phyloP scores from a whole-genome alignment of 176 grass and related monocot species.

The Elymus sibiricus region DNA sequence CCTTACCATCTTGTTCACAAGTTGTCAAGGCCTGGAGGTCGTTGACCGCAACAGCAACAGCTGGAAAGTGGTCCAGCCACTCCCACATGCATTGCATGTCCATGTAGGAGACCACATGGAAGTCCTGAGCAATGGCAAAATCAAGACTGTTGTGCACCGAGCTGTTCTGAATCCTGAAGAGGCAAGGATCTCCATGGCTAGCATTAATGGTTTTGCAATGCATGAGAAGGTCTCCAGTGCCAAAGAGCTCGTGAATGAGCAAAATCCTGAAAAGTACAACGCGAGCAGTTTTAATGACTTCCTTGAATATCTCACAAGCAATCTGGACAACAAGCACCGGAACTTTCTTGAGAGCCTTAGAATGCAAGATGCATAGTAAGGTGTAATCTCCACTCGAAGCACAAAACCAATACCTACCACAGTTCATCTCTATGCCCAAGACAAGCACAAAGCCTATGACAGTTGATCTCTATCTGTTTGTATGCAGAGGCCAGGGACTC shows the following conservation, averaged over 20 bases:
- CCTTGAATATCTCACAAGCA: slow-evolving; percentile 43
- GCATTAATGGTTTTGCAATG: slow-evolving; percentile 60
- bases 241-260: slow-evolving; percentile 46
- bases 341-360: slow-evolving; percentile 56
- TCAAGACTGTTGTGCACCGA: slow-evolving; percentile 54
- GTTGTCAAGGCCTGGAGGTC: slow-evolving; percentile 54
- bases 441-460: not conserved
- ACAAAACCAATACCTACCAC: no score
- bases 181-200: slow-evolving; percentile 58
- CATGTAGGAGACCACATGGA: slow-evolving; percentile 77
- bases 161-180: slow-evolving; percentile 40
- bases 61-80: slow-evolving; percentile 41
- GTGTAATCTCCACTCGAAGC: no score
- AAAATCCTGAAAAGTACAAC: slow-evolving; percentile 44
- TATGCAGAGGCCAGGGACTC: no score
- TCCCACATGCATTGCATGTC: slow-evolving; percentile 41
- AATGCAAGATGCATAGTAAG: not conserved
- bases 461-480: not conserved
- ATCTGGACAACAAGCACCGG: slow-evolving; percentile 15
- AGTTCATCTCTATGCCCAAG: no score
- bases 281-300: slow-evolving; percentile 76
- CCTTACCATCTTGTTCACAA: slow-evolving; percentile 64
- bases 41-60: slow-evolving; percentile 33
- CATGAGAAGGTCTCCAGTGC: slow-evolving; percentile 58
- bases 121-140: slow-evolving; percentile 60